Base-by-base conservation (phyloP, 805 yeast species). In the Myxozyma kluyveri region DNA sequence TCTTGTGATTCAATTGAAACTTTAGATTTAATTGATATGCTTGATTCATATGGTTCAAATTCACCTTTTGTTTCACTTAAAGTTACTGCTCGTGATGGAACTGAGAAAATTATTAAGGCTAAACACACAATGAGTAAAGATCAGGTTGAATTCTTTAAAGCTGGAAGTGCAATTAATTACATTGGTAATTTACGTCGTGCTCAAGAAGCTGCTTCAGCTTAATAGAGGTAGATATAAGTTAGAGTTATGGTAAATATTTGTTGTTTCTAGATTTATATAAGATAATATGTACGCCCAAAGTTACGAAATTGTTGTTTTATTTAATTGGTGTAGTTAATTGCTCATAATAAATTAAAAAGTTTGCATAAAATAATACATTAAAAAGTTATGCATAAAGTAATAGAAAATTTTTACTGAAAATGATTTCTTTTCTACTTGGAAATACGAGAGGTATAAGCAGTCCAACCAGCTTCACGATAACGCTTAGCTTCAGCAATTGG, bases 51-150 rank as follows among this genome's bases (percentile, higher is more conserved):
- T 49, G 98, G 98, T 51, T 47, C 39, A 3, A 59, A 56, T 10
- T 35, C 54, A 21, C 97, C 97, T 19, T 68, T 75, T 31, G 69
- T 93, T 60, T 78, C 76, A 49, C 71, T 93, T 60, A 78, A 80
- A 65, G 86, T 93, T 10, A 84, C 87, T 32, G 88, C 87, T 70
- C 66, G 65, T 12, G 77, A 80, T 56, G 97, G 97, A 10, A 79
- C 82, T 48, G 64, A 76, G 27, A 83, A 84, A 60, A 81, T 77
- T 49, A 82, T 93, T 59, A 76, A 79, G 61, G 80, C 93, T 63
- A 89, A 83, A 71, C 99, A 93, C 72, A 91, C 98, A 44, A 90
- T 93, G 98, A 89, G 97, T 19, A 81, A 81, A 68, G 99, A 93
- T 71, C 99, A 93, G 45, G 76, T 93, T 49, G 95, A 86, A 59